Base-by-base conservation (phyloP, 805 yeast species). In the Wickerhamiella azymoides region DNA sequence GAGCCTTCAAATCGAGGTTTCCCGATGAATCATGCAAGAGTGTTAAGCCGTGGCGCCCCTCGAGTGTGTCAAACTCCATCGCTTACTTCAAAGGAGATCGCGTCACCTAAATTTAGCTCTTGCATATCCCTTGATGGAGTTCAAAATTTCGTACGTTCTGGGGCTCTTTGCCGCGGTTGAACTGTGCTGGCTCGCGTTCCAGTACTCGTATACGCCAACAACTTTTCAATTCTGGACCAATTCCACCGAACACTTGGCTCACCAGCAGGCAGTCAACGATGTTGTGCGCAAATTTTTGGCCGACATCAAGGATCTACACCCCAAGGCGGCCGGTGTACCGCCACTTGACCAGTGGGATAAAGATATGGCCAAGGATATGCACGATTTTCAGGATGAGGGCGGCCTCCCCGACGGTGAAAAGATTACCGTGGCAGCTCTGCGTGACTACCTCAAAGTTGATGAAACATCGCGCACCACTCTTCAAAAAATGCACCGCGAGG, bases 221-320 rank as follows among this genome's bases (percentile, higher is more conserved):
- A 30, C 24, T 4, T 21, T 30, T 16, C 33, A 13, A n/a, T 30
- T 30, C 8, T 30, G 33, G 33, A 2, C 14, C 33, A 13, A 30
- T 30, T 30, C 33, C 9, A 13, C 33, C 5, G 33, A 30, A 8
- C 33, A 30, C 14, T 2, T 30, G 33, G 33, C 33, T 13, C 33
- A 30, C 8, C 33, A 30, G 8, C 33, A n/a, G n/a, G 33, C 16
- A 6, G 33, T 30, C 33, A 30, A 30, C 33, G 16, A 13, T n/a
- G 33, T 30, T 13, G 33, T 30, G 3, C 14, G 33, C 9, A 8
- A n/a, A 24, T 42, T 33, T 17, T 13, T 42, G 16, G 27, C 14
- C n/a, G 40, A 36, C 25, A 42, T 42, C 27, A 13, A 10, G 10
- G 18, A 42, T 16, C 13, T 36, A n/a, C 45, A 42, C 36, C 45